phyloP scores from a whole-genome alignment of 768 basidiomycete genomes.

The Suillus placidus region DNA sequence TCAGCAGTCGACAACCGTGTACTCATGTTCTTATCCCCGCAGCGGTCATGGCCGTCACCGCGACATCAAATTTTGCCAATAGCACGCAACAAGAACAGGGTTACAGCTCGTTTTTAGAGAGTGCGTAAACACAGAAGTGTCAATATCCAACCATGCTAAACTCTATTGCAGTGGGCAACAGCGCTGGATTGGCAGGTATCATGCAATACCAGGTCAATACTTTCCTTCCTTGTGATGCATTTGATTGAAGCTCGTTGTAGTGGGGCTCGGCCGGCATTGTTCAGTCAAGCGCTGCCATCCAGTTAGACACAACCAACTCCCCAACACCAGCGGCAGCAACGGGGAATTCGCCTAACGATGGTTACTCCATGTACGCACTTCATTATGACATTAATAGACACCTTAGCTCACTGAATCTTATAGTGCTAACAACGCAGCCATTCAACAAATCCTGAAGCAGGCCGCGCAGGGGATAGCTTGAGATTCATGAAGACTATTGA shows the following conservation, averaged over 20 bases:
- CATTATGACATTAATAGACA: neutral
- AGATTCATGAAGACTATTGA: neutral
- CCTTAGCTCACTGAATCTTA: neutral
- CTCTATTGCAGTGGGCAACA: constrained; percentile 40
- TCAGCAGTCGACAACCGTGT: neutral
- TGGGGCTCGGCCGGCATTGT: constrained; percentile 55
- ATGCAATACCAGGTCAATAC: constrained; percentile 29
- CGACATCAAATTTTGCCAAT: constrained; percentile 52
- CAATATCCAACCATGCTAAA: neutral
- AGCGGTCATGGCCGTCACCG: constrained; percentile 22
- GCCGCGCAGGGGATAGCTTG: neutral
- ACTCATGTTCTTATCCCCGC: neutral
- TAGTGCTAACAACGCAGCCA: constrained; percentile 1
- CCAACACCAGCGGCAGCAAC: constrained; percentile 35
- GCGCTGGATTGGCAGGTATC: constrained; percentile 34
- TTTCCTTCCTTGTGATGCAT: neutral
- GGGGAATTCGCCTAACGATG: constrained; percentile 64
- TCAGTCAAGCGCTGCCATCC: constrained; percentile 47
- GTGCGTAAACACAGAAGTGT: constrained; percentile 31
- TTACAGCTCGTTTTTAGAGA: constrained; percentile 55
- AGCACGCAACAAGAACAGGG: constrained; percentile 55
- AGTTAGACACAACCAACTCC: constrained; percentile 32
- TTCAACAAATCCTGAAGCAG: constrained; percentile 2
- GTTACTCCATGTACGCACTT: constrained; percentile 47
- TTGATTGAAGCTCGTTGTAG: constrained; percentile 27